These are phyloP conservation scores for Exserohilum rostratum DNA, from an alignment of 2,329 filamentous ascomycete species.

Conservation along the genomic window DNA sequence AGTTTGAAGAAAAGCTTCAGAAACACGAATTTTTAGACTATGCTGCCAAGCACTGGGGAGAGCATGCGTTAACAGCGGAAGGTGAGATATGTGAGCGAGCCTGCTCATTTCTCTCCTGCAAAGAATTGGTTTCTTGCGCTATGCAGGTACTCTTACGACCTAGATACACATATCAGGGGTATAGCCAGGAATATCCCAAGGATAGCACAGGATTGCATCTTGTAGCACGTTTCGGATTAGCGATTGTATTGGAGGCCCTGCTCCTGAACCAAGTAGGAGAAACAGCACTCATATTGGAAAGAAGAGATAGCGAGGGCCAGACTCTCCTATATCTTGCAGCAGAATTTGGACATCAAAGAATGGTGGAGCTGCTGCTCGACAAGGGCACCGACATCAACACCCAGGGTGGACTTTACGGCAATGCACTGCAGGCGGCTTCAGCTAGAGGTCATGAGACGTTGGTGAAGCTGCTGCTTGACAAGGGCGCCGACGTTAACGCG, in stretches of 20 bases:
- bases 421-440: conserved; percentile 1
- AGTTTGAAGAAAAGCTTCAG: conserved; percentile 23
- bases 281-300: conserved; percentile 5
- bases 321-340: conserved; percentile 14
- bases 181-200: conserved; percentile 14
- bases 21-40: conserved; percentile 33
- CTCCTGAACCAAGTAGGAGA: conserved; percentile 6
- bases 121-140: conserved; percentile 1
- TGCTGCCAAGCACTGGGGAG: conserved; percentile 32
- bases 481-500: conserved; percentile 26
- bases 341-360: conserved; percentile 15
- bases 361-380: neutral
- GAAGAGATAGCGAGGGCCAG: conserved; percentile 10
- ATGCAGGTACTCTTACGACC: conserved; percentile 11
- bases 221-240: conserved; percentile 19
- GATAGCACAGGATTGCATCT: conserved; percentile 16
- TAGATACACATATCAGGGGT: conserved; percentile 1
- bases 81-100: conserved; percentile 10
- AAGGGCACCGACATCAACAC: neutral
- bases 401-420: neutral
- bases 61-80: conserved; percentile 25
- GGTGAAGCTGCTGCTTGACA: conserved; percentile 15
- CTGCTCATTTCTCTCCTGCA: conserved; percentile 1
- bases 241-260: conserved; percentile 8
- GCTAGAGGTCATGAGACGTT: neutral